A percentile compares a stretch with the other conserved stretches of the same genome.
Evolutionary conservation across 2,329 filamentous ascomycete species (phyloP).

Genomic region (Penicillium sp.): DNA sequence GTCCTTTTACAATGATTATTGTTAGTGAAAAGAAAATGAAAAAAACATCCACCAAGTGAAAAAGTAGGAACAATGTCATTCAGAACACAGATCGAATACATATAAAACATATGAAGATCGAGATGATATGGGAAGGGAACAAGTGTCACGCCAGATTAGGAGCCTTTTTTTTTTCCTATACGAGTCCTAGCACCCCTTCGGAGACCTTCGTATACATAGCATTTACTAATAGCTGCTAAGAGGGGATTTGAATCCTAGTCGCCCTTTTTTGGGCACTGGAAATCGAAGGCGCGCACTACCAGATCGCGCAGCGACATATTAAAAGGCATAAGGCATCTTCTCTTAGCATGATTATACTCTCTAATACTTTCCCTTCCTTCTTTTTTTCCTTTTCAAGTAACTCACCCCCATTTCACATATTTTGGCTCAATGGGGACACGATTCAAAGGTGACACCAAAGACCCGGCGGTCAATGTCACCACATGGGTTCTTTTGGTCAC

Average conservation of each 20-base stretch:
- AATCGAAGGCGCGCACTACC: neutral
- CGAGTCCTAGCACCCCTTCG: neutral
- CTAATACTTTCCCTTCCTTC: too few relatives aligned
- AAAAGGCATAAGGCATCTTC: neutral
- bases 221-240: neutral
- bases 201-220: neutral
- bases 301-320: neutral
- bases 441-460: constrained; percentile 22
- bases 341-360: neutral
- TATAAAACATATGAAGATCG: neutral
- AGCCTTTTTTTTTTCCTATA: neutral
- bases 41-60: neutral
- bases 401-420: neutral
- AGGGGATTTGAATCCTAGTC: neutral
- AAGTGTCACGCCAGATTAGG: neutral
- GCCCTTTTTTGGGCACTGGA: neutral
- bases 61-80: neutral
- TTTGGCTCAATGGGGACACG: constrained; percentile 20
- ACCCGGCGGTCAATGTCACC: constrained; percentile 25
- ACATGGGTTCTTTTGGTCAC: constrained; percentile 24
- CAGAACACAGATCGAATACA: neutral
- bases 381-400: neutral
- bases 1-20: neutral
- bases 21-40: too few relatives aligned
- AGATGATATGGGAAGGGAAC: neutral